Percentiles rank a stretch among this genome's conserved stretches.
Evolutionary conservation across 768 basidiomycete species (phyloP).

Genomic region (Pisolithus microcarpus): DNA sequence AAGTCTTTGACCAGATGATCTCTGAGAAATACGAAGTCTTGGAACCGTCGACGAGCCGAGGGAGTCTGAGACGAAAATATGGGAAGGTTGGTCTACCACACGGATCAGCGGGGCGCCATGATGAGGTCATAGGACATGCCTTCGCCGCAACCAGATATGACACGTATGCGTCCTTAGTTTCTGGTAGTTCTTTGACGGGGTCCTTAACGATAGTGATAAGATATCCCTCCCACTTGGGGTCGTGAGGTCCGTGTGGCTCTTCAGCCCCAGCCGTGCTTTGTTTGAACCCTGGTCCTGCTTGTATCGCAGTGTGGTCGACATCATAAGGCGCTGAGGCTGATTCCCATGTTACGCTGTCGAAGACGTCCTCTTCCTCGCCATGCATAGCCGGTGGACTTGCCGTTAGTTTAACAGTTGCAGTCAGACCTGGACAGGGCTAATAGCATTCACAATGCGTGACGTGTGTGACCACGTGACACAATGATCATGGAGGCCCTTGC

Average conservation of each 20-base stretch:
- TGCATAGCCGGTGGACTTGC: conserved; percentile 43
- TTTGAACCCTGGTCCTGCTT: conserved; percentile 67
- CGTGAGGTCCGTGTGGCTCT: conserved; percentile 58
- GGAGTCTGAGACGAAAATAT: conserved; percentile 75
- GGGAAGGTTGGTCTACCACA: conserved; percentile 74
- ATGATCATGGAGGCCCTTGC: conserved; percentile 5
- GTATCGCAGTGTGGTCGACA: conserved; percentile 31
- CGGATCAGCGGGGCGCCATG: conserved; percentile 7
- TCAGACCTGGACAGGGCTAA: neutral
- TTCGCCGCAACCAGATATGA: conserved; percentile 87
- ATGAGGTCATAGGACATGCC: conserved; percentile 38
- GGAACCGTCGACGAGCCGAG: conserved; percentile 81
- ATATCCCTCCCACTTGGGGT: conserved; percentile 89
- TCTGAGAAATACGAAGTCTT: conserved; percentile 92
- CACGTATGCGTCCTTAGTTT: conserved; percentile 95
- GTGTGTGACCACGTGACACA: conserved; percentile 21
- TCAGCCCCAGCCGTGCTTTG: conserved; percentile 69
- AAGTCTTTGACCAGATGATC: conserved; percentile 87
- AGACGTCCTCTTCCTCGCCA: conserved; percentile 83
- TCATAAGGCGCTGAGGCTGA: conserved; percentile 58
- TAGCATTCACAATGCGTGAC: neutral
- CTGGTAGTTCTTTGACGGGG: conserved; percentile 91
- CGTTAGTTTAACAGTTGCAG: neutral
- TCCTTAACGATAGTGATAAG: conserved; percentile 80
- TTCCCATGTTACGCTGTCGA: conserved; percentile 90